phyloP scores from a whole-genome alignment of 805 yeast species.

The Candida stauntonica region DNA sequence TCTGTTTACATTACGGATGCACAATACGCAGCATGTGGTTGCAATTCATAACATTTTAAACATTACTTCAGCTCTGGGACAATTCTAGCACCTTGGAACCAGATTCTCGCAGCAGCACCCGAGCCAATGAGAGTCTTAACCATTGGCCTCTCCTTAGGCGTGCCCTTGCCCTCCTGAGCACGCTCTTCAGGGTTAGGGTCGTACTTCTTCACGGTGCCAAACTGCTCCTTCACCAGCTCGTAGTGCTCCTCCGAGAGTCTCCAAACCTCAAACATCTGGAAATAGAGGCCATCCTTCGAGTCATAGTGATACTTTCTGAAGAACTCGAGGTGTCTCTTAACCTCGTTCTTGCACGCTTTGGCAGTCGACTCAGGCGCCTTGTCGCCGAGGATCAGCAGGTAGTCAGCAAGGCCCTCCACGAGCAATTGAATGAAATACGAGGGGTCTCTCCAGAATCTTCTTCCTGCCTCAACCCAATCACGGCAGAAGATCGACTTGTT shows the following conservation, averaged over 20 bases:
- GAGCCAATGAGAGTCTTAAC: conserved; percentile 56
- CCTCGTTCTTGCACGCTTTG: conserved; percentile 34
- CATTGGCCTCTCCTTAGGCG: conserved; percentile 31
- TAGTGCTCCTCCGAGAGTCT: conserved; percentile 46
- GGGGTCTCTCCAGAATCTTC: conserved; percentile 61
- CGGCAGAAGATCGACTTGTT: conserved; percentile 57
- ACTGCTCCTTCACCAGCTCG: conserved; percentile 46
- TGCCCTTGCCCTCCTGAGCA: conserved; percentile 36
- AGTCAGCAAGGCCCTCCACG: conserved; percentile 66
- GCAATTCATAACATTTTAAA: too few relatives aligned
- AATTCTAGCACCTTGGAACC: conserved; percentile 64
- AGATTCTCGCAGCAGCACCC: conserved; percentile 65
- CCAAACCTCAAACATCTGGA: conserved; percentile 56
- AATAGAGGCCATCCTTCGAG: conserved; percentile 54
- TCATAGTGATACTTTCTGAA: conserved; percentile 55
- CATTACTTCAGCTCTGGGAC: too few relatives aligned
- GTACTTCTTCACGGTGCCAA: conserved; percentile 51
- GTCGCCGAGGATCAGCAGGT: conserved; percentile 44
- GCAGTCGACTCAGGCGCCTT: conserved; percentile 32
- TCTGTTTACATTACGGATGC: too few relatives aligned
- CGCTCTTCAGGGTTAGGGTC: conserved; percentile 51
- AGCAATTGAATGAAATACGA: conserved; percentile 60
- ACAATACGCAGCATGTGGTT: too few relatives aligned
- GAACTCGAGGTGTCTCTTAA: conserved; percentile 50
- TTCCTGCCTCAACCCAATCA: conserved; percentile 42